Base-by-base conservation (phyloP, 2,329 filamentous ascomycete species). In the Colletotrichum agaves region DNA sequence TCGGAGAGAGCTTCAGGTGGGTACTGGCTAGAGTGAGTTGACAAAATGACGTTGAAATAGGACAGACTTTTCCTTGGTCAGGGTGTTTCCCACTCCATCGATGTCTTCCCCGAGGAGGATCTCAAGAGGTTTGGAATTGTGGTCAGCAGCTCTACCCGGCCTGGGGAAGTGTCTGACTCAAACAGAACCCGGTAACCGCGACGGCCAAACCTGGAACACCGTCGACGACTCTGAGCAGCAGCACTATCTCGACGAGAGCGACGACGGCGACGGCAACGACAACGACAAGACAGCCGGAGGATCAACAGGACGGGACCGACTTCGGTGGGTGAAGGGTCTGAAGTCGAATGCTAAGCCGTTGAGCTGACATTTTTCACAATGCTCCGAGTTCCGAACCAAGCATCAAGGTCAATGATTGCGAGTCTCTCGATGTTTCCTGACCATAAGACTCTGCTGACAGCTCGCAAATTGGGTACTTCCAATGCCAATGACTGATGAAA, bases 1-100 rank as follows among this genome's bases (percentile, higher is more conserved):
- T 79, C 67, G 81, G 80, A 11, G 74, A 78, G 1, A 74, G 46
- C 33, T 75, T 12, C 74, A 77, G 53, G 69, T 69, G 39, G 31
- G 55, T 47, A 11, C 8, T 13, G 5, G 27, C n/a, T 6, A 5
- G 6, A 10, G 35, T 46, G 7, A 7, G 17, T 15, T 3, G 12
- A 56, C 3, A 2, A 33, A 39, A 17, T 67, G 46, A 6, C 44
- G 15, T 33, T 55, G 35, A 55, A 17, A 33, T 6, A 15, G 12
- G 21, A 19, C 15, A 70, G 69, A 61, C 66, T 3, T 69, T 69
- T 70, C 43, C 49, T 70, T 4, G 69, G 69, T 3, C 27, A 43
- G 3, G 66, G 69, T 1, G 66, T 70, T 12, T 31, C 57, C 5
- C 69, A 70, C 50, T 66, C 66, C 17, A 70, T 70, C 2, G 66